Evolutionary conservation across 495 filamentous ascomycete species (phyloP).

Genomic region (Halenospora varia): DNA sequence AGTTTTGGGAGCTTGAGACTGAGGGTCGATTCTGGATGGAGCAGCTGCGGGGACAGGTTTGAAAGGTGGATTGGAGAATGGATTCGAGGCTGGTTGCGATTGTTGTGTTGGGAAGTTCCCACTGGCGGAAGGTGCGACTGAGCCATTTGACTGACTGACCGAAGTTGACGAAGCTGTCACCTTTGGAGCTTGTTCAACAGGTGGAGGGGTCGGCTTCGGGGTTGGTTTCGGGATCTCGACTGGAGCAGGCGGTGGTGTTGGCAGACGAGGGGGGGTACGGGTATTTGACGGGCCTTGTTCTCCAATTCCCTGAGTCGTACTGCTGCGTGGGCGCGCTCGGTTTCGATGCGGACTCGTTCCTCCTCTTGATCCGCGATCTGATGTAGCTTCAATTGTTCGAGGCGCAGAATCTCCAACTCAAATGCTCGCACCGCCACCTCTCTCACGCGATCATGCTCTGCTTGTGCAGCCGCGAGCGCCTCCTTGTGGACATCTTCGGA

Average conservation of each 20-base stretch:
- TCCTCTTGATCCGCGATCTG: conserved; percentile 43
- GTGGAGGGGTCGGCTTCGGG: too few relatives aligned
- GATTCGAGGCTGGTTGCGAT: too few relatives aligned
- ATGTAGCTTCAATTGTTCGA: conserved; percentile 41
- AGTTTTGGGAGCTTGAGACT: too few relatives aligned
- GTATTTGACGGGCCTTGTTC: conserved; percentile 28
- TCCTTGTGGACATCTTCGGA: conserved; percentile 6
- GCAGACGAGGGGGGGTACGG: conserved; percentile 34
- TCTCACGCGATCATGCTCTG: conserved; percentile 59
- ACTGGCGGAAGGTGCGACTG: too few relatives aligned
- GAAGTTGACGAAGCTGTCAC: too few relatives aligned
- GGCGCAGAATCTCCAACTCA: conserved; percentile 40
- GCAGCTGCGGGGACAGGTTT: too few relatives aligned
- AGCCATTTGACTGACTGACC: too few relatives aligned
- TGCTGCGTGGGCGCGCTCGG: conserved; percentile 35
- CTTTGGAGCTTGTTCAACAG: too few relatives aligned
- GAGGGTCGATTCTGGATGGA: too few relatives aligned
- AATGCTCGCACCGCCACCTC: conserved; percentile 51
- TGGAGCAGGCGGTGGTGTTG: conserved; percentile 33
- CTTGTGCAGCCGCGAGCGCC: conserved; percentile 56
- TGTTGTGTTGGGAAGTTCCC: too few relatives aligned
- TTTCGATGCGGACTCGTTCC: conserved; percentile 43
- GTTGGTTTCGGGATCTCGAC: too few relatives aligned
- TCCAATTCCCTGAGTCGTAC: conserved; percentile 37
- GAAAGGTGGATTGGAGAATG: too few relatives aligned